Evolutionary conservation across 176 grass and related monocot species (phyloP).

Genomic region (Tillandsia fasciculata): DNA sequence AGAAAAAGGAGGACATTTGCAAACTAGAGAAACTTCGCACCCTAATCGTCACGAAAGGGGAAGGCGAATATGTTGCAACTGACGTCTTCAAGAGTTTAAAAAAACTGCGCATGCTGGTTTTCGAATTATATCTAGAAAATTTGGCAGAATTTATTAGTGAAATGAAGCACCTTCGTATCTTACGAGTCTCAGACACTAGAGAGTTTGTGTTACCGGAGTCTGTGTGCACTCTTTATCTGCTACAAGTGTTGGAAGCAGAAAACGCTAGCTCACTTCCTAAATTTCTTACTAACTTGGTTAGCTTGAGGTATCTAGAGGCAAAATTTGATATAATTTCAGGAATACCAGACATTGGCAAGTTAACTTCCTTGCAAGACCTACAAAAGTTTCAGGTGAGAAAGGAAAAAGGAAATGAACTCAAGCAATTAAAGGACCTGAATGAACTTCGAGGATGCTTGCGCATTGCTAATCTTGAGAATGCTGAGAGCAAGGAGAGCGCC

Average conservation of each 20-base stretch:
- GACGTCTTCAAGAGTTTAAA: constrained; percentile 8
- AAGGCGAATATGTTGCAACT: not conserved
- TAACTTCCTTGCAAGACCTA: constrained; percentile 11
- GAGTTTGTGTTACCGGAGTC: constrained; percentile 12
- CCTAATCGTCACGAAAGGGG: constrained; percentile 2
- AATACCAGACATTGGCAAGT: constrained; percentile 11
- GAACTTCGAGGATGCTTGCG: constrained; percentile 14
- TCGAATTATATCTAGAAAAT: not conserved
- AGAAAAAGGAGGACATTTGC: not conserved
- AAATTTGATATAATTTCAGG: not conserved
- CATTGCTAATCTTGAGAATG: constrained; percentile 24
- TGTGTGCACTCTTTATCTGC: constrained; percentile 20
- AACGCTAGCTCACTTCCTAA: constrained; percentile 1
- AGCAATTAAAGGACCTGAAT: constrained; percentile 20
- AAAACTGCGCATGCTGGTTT: constrained; percentile 11
- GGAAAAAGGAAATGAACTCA: constrained; percentile 18
- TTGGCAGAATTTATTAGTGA: constrained; percentile 10
- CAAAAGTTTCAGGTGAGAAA: constrained; percentile 10
- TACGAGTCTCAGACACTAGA: not conserved
- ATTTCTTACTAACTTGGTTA: constrained; percentile 5
- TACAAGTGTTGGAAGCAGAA: constrained; percentile 11
- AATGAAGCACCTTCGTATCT: constrained; percentile 9
- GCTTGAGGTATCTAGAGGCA: not conserved
- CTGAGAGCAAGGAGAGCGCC: constrained; percentile 9
- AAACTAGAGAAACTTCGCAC: constrained; percentile 13